Conservation (phyloP, 306 rosid genomes). For the Prunus dulcis region DNA sequence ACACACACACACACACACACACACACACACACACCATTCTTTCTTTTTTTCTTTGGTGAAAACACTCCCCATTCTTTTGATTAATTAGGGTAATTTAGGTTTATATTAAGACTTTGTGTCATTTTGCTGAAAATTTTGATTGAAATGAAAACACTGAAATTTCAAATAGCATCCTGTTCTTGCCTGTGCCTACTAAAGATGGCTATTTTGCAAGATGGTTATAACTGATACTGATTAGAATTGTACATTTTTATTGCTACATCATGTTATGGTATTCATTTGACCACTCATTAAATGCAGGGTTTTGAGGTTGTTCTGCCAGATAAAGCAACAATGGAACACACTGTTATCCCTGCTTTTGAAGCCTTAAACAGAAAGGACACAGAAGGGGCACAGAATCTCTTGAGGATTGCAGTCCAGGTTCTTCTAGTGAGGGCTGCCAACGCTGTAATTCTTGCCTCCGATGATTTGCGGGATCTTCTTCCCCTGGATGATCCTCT, state of each 20-base stretch:
- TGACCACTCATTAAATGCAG: slow-evolving; percentile 25
- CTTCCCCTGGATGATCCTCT: slow-evolving; percentile 60
- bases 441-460: slow-evolving; percentile 60
- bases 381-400: slow-evolving; percentile 69
- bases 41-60: too few species aligned
- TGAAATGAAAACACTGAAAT: too few species aligned
- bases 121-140: too few species aligned
- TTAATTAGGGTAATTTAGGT: too few species aligned
- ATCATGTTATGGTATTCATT: not conserved
- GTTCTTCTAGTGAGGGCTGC: slow-evolving; percentile 76
- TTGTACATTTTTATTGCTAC: not conserved
- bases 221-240: not conserved
- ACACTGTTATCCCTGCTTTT: slow-evolving; percentile 59
- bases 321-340: slow-evolving; percentile 76
- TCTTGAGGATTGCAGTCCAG: slow-evolving; percentile 69
- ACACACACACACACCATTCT: too few species aligned
- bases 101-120: too few species aligned
- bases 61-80: too few species aligned
- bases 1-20: too few species aligned
- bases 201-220: not conserved
- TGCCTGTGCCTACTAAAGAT: not conserved
- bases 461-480: slow-evolving; percentile 54
- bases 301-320: slow-evolving; percentile 77
- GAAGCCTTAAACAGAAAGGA: slow-evolving; percentile 74
- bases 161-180: not conserved